phyloP scores from a whole-genome alignment of 768 basidiomycete genomes.

The Xanthoconium stramineum region DNA sequence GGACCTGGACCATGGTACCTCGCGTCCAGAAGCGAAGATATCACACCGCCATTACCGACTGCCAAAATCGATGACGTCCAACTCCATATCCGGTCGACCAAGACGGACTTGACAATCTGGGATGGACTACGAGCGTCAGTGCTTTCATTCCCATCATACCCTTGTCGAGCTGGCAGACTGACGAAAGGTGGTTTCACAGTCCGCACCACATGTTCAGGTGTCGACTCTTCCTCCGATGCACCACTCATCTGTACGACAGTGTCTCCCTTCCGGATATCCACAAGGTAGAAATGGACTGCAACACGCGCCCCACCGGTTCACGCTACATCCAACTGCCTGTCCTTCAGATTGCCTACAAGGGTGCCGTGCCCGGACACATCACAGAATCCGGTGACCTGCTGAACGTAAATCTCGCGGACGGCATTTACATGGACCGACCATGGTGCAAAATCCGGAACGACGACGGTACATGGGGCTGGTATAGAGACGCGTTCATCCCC shows the following conservation, averaged over 20 bases:
- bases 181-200: conserved; percentile 8
- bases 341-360: conserved; percentile 17
- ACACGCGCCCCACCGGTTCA: conserved; percentile 8
- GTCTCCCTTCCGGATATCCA: conserved; percentile 8
- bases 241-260: conserved; percentile 5
- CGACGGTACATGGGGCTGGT: conserved; percentile 31
- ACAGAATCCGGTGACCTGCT: neutral
- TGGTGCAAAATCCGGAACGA: conserved; percentile 15
- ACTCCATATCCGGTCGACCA: conserved; percentile 11
- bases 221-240: conserved; percentile 24
- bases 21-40: neutral
- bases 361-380: neutral
- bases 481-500: conserved; percentile 42
- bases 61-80: conserved; percentile 9
- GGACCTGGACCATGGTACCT: neutral
- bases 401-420: neutral
- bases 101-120: conserved; percentile 25
- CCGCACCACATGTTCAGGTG: conserved; percentile 20
- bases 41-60: neutral
- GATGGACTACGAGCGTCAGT: conserved; percentile 23
- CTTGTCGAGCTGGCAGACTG: neutral
- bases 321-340: conserved; percentile 1
- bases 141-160: neutral
- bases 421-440: conserved; percentile 22
- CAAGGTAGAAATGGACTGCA: conserved; percentile 21